These are phyloP conservation scores for Xylariaceae sp. DNA, from an alignment of 2,329 filamentous ascomycete genomes.

Conservation along the genomic window DNA sequence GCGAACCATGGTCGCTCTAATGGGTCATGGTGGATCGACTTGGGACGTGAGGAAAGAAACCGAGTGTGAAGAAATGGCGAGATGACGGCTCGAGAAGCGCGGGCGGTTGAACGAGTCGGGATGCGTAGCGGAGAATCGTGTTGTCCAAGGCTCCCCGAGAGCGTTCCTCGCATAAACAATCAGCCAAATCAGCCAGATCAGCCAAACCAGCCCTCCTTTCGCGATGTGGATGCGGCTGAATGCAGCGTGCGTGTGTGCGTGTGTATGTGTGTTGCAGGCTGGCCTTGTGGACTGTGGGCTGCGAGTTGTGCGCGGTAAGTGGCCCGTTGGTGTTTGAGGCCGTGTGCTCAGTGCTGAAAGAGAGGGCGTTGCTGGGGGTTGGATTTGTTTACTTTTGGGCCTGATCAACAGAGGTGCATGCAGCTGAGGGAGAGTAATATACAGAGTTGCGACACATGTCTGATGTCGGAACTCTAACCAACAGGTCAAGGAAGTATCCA, in stretches of 20 bases:
- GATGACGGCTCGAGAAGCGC: slow-evolving; percentile 12
- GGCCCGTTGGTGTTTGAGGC: neutral
- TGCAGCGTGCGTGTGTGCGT: slow-evolving; percentile 8
- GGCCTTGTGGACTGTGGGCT: neutral
- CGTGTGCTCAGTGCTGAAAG: neutral
- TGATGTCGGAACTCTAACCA: neutral
- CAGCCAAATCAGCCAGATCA: neutral
- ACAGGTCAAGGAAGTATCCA: neutral
- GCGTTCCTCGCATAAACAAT: slow-evolving; percentile 19
- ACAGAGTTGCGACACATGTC: neutral
- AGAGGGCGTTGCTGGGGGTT: slow-evolving; percentile 1
- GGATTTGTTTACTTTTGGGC: slow-evolving; percentile 19
- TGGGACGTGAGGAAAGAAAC: slow-evolving; percentile 12
- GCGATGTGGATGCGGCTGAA: slow-evolving; percentile 18
- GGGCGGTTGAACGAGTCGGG: neutral
- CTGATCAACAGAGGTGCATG: slow-evolving; percentile 12
- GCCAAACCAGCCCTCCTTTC: neutral
- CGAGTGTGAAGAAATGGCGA: slow-evolving; percentile 14
- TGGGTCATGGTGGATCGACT: slow-evolving; percentile 35
- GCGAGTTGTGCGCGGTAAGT: too few relatives aligned
- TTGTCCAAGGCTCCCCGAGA: slow-evolving; percentile 12
- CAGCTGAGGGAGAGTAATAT: neutral
- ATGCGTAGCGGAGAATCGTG: neutral
- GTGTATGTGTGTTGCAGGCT: slow-evolving; percentile 4
- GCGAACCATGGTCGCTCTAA: slow-evolving; percentile 67